phyloP scores from a whole-genome alignment of 805 yeast species.

The Pichia manshurica region DNA sequence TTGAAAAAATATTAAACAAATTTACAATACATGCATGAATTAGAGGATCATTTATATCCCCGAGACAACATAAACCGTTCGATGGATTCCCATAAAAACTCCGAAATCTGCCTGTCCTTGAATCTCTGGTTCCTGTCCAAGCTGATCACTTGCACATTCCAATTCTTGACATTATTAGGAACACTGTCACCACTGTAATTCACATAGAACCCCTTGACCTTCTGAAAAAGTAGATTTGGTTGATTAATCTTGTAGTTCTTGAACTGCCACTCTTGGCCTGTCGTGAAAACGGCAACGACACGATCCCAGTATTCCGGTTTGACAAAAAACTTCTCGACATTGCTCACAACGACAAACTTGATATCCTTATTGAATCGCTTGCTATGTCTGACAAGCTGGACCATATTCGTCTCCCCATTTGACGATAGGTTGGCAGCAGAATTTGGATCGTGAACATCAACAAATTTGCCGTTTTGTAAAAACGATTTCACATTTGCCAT shows the following conservation, averaged over 20 bases:
- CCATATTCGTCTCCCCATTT: slow-evolving; percentile 29
- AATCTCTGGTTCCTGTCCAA: slow-evolving; percentile 81
- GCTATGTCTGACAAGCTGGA: slow-evolving; percentile 50
- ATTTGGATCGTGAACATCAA: slow-evolving; percentile 40
- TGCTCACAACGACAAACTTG: slow-evolving; percentile 77
- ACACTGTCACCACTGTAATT: slow-evolving; percentile 72
- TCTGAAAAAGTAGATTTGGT: slow-evolving; percentile 76
- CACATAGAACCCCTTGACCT: slow-evolving; percentile 76
- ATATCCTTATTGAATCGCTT: slow-evolving; percentile 50
- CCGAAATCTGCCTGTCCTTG: slow-evolving; percentile 82
- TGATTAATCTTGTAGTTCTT: slow-evolving; percentile 76
- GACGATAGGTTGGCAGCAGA: slow-evolving; percentile 17
- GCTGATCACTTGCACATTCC: slow-evolving; percentile 81
- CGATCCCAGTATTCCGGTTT: slow-evolving; percentile 98
- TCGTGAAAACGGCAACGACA: slow-evolving; percentile 90
- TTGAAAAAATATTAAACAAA: no score
- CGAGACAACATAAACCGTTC: slow-evolving; percentile 66
- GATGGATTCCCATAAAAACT: slow-evolving; percentile 76
- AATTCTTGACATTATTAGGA: slow-evolving; percentile 68
- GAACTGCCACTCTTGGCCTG: slow-evolving; percentile 98
- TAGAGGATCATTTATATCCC: slow-evolving; percentile 42
- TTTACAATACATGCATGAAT: neutral
- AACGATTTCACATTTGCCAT: slow-evolving; percentile 62
- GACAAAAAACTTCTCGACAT: slow-evolving; percentile 77
- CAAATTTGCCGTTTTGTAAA: slow-evolving; percentile 65